Evolutionary conservation across 306 rosid genomes (phyloP), one percentile per base, ranked within the genome.

Genomic region (Lathyrus aphaca): DNA sequence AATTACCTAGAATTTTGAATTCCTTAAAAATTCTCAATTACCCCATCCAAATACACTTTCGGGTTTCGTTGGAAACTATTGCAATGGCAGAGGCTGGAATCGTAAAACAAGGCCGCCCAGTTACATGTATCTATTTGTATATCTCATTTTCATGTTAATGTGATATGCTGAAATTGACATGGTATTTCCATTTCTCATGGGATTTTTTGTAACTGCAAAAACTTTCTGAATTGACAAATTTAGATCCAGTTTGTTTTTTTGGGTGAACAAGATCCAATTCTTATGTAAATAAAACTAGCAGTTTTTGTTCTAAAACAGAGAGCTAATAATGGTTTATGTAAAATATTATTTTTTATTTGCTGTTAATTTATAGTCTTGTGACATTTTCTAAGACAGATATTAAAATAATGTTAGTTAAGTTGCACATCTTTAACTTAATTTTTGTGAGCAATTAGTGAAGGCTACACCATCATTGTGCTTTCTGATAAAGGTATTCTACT

Each of bases 1-100:
- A n/a, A n/a, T n/a, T n/a, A n/a, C n/a, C n/a, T n/a, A n/a, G n/a
- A n/a, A n/a, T n/a, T n/a, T n/a, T n/a, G n/a, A n/a, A n/a, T n/a
- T n/a, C n/a, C n/a, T n/a, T n/a, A n/a, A n/a, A n/a, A n/a, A n/a
- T n/a, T n/a, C n/a, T n/a, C n/a, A n/a, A n/a, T n/a, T n/a, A n/a
- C n/a, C n/a, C n/a, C n/a, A n/a, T n/a, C n/a, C n/a, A n/a, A n/a
- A n/a, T n/a, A n/a, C n/a, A n/a, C n/a, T n/a, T n/a, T n/a, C n/a
- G 97, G 45, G 98, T 97, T 62, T 93, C 96, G 46, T 71, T 93
- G 87, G 90, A 94, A 80, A 84, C 92, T 83, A 94, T 94, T 85
- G 98, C 98, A 73, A 58, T 69, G 73, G 98, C 97, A 25, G 90
- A 90, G 84, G 86, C 96, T 12, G 97, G 96, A 84, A 90, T 94